These are phyloP conservation scores for Geosmithia putterillii DNA, from an alignment of 2,329 filamentous ascomycete genomes.

Conservation along the genomic window DNA sequence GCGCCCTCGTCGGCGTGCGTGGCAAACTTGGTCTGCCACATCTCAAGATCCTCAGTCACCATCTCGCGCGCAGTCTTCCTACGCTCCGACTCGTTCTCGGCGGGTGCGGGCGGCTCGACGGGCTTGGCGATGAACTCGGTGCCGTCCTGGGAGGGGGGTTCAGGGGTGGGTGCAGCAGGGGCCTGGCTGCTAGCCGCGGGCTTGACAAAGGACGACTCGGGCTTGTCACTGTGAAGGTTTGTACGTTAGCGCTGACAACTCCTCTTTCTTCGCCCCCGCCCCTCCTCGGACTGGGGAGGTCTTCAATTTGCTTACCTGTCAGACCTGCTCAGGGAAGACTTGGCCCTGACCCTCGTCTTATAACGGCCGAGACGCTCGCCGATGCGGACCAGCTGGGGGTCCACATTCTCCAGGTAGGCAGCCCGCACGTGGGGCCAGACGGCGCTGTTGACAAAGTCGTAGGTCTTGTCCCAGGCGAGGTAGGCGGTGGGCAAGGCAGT, in stretches of 20 bases:
- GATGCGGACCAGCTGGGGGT: constrained; percentile 88
- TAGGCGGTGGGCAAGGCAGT: constrained; percentile 62
- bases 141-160: constrained; percentile 1
- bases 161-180: constrained; percentile 13
- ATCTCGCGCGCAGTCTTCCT: constrained; percentile 49
- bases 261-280: not conserved
- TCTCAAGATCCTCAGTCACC: constrained; percentile 65
- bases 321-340: constrained; percentile 9
- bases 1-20: constrained; percentile 74
- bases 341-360: constrained; percentile 24
- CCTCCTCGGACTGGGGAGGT: not conserved
- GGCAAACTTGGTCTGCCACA: constrained; percentile 83
- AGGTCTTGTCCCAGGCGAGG: constrained; percentile 57
- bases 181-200: constrained; percentile 13
- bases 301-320: not conserved
- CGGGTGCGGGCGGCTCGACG: constrained; percentile 30
- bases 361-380: constrained; percentile 77
- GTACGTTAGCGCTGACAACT: not conserved
- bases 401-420: constrained; percentile 82
- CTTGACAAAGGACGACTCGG: constrained; percentile 19
- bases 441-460: constrained; percentile 59
- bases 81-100: constrained; percentile 37
- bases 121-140: constrained; percentile 10
- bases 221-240: not conserved
- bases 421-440: constrained; percentile 73